Percentiles rank a stretch among this genome's conserved stretches.
Evolutionary conservation across 2,329 filamentous ascomycete genomes (phyloP).

Genomic region (Fusarium torreyae): DNA sequence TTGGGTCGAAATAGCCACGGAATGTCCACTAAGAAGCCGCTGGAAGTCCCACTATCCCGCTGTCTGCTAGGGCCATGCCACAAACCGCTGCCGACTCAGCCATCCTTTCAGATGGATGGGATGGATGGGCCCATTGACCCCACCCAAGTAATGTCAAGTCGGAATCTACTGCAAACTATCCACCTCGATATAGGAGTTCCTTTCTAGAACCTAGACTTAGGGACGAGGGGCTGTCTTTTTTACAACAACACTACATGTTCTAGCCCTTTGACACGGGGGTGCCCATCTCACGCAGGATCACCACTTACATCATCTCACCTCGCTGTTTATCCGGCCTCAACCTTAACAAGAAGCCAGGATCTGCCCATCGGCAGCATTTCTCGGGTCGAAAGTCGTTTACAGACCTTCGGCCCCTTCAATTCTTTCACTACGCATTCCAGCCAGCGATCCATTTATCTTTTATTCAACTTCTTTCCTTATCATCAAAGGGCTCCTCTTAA

Average conservation of each 20-base stretch:
- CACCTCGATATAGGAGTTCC: slow-evolving; percentile 43
- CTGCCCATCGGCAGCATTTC: slow-evolving; percentile 29
- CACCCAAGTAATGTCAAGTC: slow-evolving; percentile 35
- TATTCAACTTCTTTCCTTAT: slow-evolving; percentile 2
- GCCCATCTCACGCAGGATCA: slow-evolving; percentile 20
- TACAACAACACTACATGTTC: slow-evolving; percentile 17
- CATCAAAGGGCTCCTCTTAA: slow-evolving; percentile 6
- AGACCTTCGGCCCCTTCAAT: slow-evolving; percentile 46
- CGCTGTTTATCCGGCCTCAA: slow-evolving; percentile 29
- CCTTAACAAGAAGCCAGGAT: slow-evolving; percentile 41
- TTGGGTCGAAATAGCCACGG: background rate
- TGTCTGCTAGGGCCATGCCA: slow-evolving; percentile 30
- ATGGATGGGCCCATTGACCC: slow-evolving; percentile 31
- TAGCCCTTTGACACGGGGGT: slow-evolving; percentile 12
- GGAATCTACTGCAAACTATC: slow-evolving; percentile 15
- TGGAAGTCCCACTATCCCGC: slow-evolving; percentile 33
- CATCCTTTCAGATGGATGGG: slow-evolving; percentile 25
- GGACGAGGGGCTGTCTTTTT: slow-evolving; percentile 31
- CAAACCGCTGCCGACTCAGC: slow-evolving; percentile 35
- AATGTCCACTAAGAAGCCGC: slow-evolving; percentile 12
- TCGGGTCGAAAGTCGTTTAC: slow-evolving; percentile 42
- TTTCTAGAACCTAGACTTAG: slow-evolving; percentile 11
- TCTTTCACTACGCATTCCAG: slow-evolving; percentile 45
- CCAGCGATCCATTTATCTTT: slow-evolving; percentile 30
- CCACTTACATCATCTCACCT: slow-evolving; percentile 34